phyloP scores from a whole-genome alignment of 345 rosid species.

The Eucalyptus erythrocorys region DNA sequence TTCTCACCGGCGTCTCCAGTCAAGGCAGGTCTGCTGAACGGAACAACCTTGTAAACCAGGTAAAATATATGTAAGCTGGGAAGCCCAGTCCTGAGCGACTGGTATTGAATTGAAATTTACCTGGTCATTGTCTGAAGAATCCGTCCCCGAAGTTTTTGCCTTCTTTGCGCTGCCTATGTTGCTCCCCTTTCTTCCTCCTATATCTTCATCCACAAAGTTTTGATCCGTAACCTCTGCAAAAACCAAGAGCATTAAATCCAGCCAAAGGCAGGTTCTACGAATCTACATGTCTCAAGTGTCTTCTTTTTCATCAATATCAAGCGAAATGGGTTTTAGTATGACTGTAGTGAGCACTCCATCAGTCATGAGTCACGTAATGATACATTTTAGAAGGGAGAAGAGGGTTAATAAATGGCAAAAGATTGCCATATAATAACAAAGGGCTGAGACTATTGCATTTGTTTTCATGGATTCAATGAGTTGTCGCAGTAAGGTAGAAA shows the following conservation, averaged over 20 bases:
- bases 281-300: not conserved
- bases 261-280: not conserved
- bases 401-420: not conserved
- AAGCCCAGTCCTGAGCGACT: not conserved
- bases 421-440: not conserved
- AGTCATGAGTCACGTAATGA: not conserved
- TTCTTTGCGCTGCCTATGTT: slow-evolving; percentile 17
- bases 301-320: not conserved
- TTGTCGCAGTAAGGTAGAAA: not conserved
- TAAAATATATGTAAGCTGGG: not conserved
- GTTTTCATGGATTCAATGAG: not conserved
- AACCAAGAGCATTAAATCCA: not conserved
- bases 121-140: not conserved
- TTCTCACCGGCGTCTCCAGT: not conserved
- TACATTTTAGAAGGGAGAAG: not conserved
- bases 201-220: slow-evolving; percentile 63
- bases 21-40: not conserved
- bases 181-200: slow-evolving; percentile 12
- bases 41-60: not conserved
- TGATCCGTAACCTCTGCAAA: slow-evolving; percentile 75
- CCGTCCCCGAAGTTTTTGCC: slow-evolving; percentile 4
- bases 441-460: not conserved
- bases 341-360: not conserved
- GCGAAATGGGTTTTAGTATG: not conserved
- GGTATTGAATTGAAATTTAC: not conserved